Base-by-base conservation (phyloP, 2,329 filamentous ascomycete species). In the Volutella citrinella region DNA sequence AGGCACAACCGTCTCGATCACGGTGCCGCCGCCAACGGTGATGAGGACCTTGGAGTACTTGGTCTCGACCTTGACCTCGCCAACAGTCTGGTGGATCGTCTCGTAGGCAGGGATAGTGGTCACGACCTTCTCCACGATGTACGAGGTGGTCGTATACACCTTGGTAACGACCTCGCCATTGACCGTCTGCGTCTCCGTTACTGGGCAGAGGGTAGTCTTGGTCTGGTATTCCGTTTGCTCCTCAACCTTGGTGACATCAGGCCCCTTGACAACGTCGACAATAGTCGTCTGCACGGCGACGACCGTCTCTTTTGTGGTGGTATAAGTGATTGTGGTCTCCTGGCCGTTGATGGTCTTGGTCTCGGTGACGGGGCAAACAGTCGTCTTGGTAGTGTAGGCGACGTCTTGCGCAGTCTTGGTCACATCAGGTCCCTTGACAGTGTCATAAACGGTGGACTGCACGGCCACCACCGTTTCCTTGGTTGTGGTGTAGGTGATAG, bases 301-400 rank as follows among this genome's bases (percentile, higher is more conserved):
- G 33, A 55, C 48, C 4, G 59, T 28, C 12, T 52, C 49, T 14
- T 46, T 40, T 17, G 49, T 55, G 5, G 48, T 49, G 1, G 51
- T 58, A 28, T 55, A 50, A 11, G 36, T 34, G 17, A 45, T 57
- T 2, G 68, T 72, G 11, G 72, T 49, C 8, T 68, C 65, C 51
- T 65, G 36, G 3, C 53, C 50, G 10, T 40, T 38, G 16, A 52
- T 62, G 4, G 56, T 57, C 13, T 61, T 64, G 6, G 61, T 65
- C 5, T 57, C 46, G 4, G 63, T 63, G 8, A 72, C 50, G 4
- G 69, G 68, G 52, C 63, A 69, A 11, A 70, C 54, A 12, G 57
- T 61, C 11, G 69, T 74, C 21, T 63, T 34, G 6, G 69, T 72
- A 8, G 52, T 59, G 48, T 69, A 66, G 13, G 56, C 56, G 7